phyloP scores from a whole-genome alignment of 73 alveolate genomes.

The Urostyla sp. region DNA sequence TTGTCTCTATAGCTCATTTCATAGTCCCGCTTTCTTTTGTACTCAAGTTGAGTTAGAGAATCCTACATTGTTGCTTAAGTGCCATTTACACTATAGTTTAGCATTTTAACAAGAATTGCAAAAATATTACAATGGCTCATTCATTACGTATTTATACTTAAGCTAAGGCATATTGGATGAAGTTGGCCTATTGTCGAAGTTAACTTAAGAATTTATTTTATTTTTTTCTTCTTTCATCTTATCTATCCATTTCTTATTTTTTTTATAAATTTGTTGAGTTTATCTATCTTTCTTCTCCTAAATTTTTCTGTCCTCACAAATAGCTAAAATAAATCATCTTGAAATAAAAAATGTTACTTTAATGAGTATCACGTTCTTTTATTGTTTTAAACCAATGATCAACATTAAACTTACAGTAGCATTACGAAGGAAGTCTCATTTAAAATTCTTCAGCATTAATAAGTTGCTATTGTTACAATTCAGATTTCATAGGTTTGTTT shows the following conservation, averaged over 20 bases:
- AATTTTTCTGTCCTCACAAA: neutral
- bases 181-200: slow-evolving; percentile 43
- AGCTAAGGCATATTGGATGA: slow-evolving; percentile 32
- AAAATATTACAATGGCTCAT: slow-evolving; percentile 62
- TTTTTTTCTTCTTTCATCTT: slow-evolving; percentile 7
- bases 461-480: neutral
- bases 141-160: slow-evolving; percentile 48
- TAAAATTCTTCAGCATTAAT: neutral
- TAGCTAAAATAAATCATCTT: too few species aligned
- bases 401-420: slow-evolving; percentile 54
- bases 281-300: slow-evolving; percentile 18
- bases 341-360: too few species aligned
- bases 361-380: slow-evolving; percentile 48
- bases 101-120: too few species aligned
- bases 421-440: neutral
- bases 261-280: slow-evolving; percentile 18
- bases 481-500: neutral
- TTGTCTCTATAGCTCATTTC: too few species aligned
- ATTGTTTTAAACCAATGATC: slow-evolving; percentile 25
- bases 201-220: slow-evolving; percentile 15
- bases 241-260: slow-evolving; percentile 31
- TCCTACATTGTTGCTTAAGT: neutral
- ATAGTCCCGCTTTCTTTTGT: neutral
- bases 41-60: slow-evolving; percentile 13
- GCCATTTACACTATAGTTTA: too few species aligned